Percentiles rank a stretch among this genome's conserved stretches.
phyloP scores from a whole-genome alignment of 2,329 filamentous ascomycete species.

The Tolypocladium tropicale region DNA sequence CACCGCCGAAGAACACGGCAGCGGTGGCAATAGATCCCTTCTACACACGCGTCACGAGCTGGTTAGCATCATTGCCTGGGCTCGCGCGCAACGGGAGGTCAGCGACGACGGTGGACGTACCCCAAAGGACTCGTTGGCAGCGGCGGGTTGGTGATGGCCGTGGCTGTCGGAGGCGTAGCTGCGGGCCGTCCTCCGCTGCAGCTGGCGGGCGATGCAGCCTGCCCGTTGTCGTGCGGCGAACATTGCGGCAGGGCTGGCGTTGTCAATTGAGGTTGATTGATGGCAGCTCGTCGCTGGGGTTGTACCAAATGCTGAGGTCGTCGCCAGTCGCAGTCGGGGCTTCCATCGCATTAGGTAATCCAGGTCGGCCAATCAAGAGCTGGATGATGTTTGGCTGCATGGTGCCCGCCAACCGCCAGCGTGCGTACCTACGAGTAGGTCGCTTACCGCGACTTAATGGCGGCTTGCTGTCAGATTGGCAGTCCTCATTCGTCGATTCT shows the following conservation, averaged over 20 bases:
- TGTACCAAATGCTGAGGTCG: slow-evolving; percentile 14
- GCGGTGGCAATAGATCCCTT: slow-evolving; percentile 36
- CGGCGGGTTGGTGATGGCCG: slow-evolving; percentile 33
- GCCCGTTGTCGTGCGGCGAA: slow-evolving; percentile 35
- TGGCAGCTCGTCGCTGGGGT: slow-evolving; percentile 5
- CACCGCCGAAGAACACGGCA: slow-evolving; percentile 31
- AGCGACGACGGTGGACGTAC: slow-evolving; percentile 28
- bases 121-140: slow-evolving; percentile 44
- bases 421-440: too few species aligned
- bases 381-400: not conserved
- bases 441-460: too few species aligned
- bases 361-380: slow-evolving; percentile 11
- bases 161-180: slow-evolving; percentile 46
- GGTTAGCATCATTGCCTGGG: not conserved
- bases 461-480: not conserved
- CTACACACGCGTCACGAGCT: slow-evolving; percentile 20
- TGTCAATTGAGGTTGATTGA: slow-evolving; percentile 22
- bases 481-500: not conserved
- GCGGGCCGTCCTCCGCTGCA: slow-evolving; percentile 29
- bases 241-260: slow-evolving; percentile 22
- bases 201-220: slow-evolving; percentile 24
- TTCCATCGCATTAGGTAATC: slow-evolving; percentile 17
- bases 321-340: slow-evolving; percentile 14
- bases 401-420: too few species aligned
- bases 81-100: not conserved